These are phyloP conservation scores for Pichia sp. DNA, from an alignment of 1,139 yeast genomes.

Conservation along the genomic window DNA sequence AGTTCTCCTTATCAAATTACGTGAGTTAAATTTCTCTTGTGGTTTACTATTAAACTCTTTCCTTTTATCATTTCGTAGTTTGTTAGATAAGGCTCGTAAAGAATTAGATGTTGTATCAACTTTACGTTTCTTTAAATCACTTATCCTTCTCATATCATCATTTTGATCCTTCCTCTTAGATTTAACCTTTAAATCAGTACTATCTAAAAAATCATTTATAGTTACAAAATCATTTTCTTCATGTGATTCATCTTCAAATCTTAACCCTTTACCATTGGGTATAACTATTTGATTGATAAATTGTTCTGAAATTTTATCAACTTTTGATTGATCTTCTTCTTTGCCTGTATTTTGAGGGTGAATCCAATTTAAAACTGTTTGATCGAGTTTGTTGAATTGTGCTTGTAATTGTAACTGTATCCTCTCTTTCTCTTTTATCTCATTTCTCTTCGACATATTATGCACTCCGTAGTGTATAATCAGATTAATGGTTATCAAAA, in stretches of 20 bases:
- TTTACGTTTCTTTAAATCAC: slow-evolving; percentile 13
- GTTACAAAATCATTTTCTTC: slow-evolving; percentile 1
- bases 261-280: slow-evolving; percentile 38
- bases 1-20: slow-evolving; percentile 1
- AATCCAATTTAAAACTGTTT: slow-evolving; percentile 40
- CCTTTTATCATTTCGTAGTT: slow-evolving; percentile 32
- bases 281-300: slow-evolving; percentile 36
- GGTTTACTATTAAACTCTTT: slow-evolving; percentile 1
- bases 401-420: slow-evolving; percentile 44
- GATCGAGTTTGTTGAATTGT: slow-evolving; percentile 34
- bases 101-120: slow-evolving; percentile 24
- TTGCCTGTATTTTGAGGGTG: slow-evolving; percentile 16
- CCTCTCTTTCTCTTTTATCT: slow-evolving; percentile 36
- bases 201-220: slow-evolving; percentile 12
- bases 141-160: slow-evolving; percentile 4
- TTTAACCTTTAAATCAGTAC: not conserved
- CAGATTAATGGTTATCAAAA: no score
- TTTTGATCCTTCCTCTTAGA: slow-evolving; percentile 4
- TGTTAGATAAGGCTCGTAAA: slow-evolving; percentile 41
- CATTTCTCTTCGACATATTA: slow-evolving; percentile 21
- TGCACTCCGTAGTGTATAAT: no score
- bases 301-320: not conserved
- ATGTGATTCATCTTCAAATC: slow-evolving; percentile 18
- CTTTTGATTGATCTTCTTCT: not conserved
- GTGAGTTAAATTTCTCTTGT: not conserved